Base-by-base conservation (phyloP, 441 rosid genomes). In the Arabidopsis lyrata region DNA sequence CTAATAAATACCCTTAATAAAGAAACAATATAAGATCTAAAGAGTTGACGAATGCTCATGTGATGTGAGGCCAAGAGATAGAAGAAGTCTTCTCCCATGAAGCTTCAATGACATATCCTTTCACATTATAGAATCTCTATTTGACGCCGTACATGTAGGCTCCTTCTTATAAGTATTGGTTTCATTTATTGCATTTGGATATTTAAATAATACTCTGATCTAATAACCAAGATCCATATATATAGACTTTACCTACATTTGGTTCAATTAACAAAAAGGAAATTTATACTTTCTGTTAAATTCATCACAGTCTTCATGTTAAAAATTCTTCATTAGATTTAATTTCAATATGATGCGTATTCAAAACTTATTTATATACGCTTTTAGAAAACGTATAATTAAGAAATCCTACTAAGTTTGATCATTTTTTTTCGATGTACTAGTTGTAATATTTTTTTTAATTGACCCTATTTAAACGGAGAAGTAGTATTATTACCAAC, bases 91-190 rank as follows among this genome's bases (percentile, higher is more conserved):
- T 72, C 66, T 72, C 44, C 55, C 66, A 82, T 77, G 87, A 82
- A 88, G 81, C 90, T 85, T 88, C 93, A 85, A 82, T 15, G 80
- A 71, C 64, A 52, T 74, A 73, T 61, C 71, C 59, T 48, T 73
- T 63, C 75, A 63, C 63, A 70, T 52, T 53, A 63, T 54, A 72
- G 61, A 44, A 75, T 73, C 59, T 31, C 49, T 49, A 55, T 60
- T 73, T 38, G 53, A 65, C 75, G 76, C 90, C 87, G 86, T 71
- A 78, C 78, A 68, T 77, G 77, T 72, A 81, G 89, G 82, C 79
- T 75, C 55, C 75, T 61, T 73, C 67, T 74, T 53, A 41, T 48
- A 20, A 18, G 3, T 52, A 24, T 22, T 49, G n/a, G 0, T 35
- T 54, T 68, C 71, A 64, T 73, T 77, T 65, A 68, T 45, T 57